Evolutionary conservation across 2,329 filamentous ascomycete species (phyloP), one percentile per base, ranked within the genome.

Genomic region (Lachnellula suecica): DNA sequence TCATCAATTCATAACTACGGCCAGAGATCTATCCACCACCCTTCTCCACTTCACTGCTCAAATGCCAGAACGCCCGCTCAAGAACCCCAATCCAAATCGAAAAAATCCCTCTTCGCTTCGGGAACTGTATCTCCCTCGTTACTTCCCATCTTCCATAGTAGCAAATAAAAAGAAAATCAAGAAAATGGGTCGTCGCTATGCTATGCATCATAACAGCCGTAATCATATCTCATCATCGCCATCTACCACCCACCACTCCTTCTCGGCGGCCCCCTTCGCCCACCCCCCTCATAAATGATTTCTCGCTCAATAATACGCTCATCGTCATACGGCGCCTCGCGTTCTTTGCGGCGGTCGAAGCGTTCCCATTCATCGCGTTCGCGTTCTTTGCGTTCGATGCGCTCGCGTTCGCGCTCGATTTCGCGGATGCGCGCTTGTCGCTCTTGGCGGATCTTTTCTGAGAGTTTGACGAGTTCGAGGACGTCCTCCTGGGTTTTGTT

Each of bases 401-500:
- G 71, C 49, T 79, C 53, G 13, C 65, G 49, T 70, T 89, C 85
- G 66, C 77, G 84, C 64, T 80, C 73, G 34, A 78, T 71, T 60
- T 84, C 79, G 43, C 75, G 74, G 31, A 76, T 72, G 47, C 79
- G 75, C 17, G 78, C 71, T 64, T 74, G 75, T 54, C 81, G 78
- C 29, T 72, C 81, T 51, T 82, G 82, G 31, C 90, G 88, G 65
- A 97, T 94, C 19, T 89, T 82, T 56, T 96, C 88, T 1, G 91
- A 90, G 3, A 95, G 70, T 58, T 94, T 83, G 23, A 96, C 89
- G 4, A 97, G 82, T 58, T 87, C 84, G 40, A 91, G 80, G 43
- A 97, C 89, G 60, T 97, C 91, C 67, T 95, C 90, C 91, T 96
- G 63, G 23, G 19, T 15, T 7, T 10, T 27, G 63, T 77, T 64